These are phyloP conservation scores for Bjerkandera adusta DNA, from an alignment of 1,284 basidiomycete species.

Conservation along the genomic window DNA sequence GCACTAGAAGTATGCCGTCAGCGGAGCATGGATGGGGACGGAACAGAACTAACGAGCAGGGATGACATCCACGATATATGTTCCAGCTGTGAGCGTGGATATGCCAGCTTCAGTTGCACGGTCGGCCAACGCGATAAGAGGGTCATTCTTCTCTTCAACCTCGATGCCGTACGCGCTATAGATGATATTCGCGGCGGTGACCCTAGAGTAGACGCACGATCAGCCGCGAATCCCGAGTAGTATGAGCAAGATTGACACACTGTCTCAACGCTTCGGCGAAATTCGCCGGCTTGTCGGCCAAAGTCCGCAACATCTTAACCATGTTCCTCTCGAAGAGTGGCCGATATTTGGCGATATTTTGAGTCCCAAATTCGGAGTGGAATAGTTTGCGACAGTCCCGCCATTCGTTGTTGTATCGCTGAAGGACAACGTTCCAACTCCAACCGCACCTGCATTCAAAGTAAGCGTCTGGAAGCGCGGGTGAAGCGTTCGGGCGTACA, in stretches of 20 bases:
- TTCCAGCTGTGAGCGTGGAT: conserved; percentile 13
- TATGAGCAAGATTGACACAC: no score
- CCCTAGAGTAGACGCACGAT: no score
- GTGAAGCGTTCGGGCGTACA: background rate
- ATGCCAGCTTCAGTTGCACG: conserved; percentile 16
- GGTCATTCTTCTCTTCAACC: conserved; percentile 19
- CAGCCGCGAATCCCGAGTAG: no score
- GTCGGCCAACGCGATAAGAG: conserved; percentile 22
- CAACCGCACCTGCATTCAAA: background rate
- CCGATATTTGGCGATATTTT: no score
- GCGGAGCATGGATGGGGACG: background rate
- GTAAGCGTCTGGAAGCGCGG: background rate
- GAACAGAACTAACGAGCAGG: conserved; percentile 18
- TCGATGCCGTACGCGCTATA: conserved; percentile 24
- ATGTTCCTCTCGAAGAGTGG: no score
- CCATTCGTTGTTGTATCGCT: conserved; percentile 4
- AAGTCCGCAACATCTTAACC: no score
- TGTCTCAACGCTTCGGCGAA: no score
- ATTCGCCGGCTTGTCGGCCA: no score
- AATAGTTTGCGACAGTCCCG: background rate
- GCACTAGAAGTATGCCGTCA: background rate
- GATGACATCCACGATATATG: conserved; percentile 24
- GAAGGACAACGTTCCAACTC: background rate
- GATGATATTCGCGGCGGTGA: conserved; percentile 22
- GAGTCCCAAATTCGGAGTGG: background rate